Percentiles rank a stretch among this genome's conserved stretches.
Evolutionary conservation across 495 filamentous ascomycete species (phyloP).

Genomic region (Lichenothelia convexa): DNA sequence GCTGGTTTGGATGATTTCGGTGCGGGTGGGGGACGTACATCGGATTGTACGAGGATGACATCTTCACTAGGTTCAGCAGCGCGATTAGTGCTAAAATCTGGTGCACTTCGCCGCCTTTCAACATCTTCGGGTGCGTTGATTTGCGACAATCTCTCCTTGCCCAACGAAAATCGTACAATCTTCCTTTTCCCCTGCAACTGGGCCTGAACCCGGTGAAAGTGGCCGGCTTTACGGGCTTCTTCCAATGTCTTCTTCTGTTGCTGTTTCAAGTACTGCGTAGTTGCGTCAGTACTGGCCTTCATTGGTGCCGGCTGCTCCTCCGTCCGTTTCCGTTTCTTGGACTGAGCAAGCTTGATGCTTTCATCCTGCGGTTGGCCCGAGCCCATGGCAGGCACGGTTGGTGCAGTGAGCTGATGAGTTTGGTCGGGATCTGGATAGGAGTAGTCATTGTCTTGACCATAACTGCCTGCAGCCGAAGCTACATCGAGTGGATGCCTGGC

Average conservation of each 20-base stretch:
- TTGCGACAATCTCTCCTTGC: constrained; percentile 5
- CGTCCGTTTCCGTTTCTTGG: constrained; percentile 9
- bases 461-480: constrained; percentile 4
- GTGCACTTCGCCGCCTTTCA: background rate
- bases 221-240: constrained; percentile 20
- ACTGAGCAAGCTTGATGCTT: constrained; percentile 1
- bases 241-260: constrained; percentile 20
- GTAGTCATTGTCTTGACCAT: constrained; percentile 5
- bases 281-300: constrained; percentile 13
- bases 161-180: constrained; percentile 16
- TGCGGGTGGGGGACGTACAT: constrained; percentile 7
- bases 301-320: constrained; percentile 4
- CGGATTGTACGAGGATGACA: constrained; percentile 14
- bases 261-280: constrained; percentile 20
- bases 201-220: constrained; percentile 19
- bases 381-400: no score
- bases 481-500: constrained; percentile 15
- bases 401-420: background rate
- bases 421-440: constrained; percentile 4
- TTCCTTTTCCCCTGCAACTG: constrained; percentile 16
- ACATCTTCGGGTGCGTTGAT: constrained; percentile 1
- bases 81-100: constrained; percentile 1
- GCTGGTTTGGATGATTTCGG: constrained; percentile 1
- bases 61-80: constrained; percentile 3
- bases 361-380: background rate